These are phyloP conservation scores for Prillingera fragicola DNA, from an alignment of 1,284 basidiomycete genomes.

Conservation along the genomic window DNA sequence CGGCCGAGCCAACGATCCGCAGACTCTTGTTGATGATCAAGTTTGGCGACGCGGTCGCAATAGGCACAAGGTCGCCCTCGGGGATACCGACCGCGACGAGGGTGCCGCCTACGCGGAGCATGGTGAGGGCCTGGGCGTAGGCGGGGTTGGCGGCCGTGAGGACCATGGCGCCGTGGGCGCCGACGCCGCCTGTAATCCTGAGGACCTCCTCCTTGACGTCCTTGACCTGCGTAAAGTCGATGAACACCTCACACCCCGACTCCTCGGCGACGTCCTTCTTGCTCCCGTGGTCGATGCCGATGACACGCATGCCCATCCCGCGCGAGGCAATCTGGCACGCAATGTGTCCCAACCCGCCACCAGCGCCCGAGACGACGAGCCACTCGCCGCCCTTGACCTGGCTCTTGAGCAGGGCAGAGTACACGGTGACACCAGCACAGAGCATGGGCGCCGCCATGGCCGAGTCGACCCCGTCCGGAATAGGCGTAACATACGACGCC, in stretches of 20 bases:
- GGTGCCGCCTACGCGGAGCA: conserved; percentile 58
- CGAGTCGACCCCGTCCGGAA: conserved; percentile 62
- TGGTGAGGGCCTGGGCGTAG: conserved; percentile 65
- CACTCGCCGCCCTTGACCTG: conserved; percentile 64
- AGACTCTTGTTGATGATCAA: conserved; percentile 13
- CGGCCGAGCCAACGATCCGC: conserved; percentile 7
- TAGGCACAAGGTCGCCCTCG: conserved; percentile 30
- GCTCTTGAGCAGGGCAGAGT: conserved; percentile 73
- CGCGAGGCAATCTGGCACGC: conserved; percentile 52
- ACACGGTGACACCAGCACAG: conserved; percentile 60
- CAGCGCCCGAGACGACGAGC: conserved; percentile 59
- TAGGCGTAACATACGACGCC: conserved; percentile 63
- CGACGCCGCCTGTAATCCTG: conserved; percentile 55
- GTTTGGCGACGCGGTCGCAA: conserved; percentile 3
- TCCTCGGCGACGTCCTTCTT: conserved; percentile 60
- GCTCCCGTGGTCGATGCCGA: conserved; percentile 17
- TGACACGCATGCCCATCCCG: conserved; percentile 10
- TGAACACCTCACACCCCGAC: conserved; percentile 70
- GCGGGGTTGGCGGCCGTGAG: conserved; percentile 54
- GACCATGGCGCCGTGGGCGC: conserved; percentile 68
- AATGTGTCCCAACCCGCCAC: conserved; percentile 49
- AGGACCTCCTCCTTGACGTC: conserved; percentile 14
- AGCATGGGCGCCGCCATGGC: conserved; percentile 71
- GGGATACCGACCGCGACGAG: conserved; percentile 72
- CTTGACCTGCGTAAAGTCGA: conserved; percentile 62